phyloP scores from a whole-genome alignment of 768 basidiomycete genomes.

The Mycena pura region DNA sequence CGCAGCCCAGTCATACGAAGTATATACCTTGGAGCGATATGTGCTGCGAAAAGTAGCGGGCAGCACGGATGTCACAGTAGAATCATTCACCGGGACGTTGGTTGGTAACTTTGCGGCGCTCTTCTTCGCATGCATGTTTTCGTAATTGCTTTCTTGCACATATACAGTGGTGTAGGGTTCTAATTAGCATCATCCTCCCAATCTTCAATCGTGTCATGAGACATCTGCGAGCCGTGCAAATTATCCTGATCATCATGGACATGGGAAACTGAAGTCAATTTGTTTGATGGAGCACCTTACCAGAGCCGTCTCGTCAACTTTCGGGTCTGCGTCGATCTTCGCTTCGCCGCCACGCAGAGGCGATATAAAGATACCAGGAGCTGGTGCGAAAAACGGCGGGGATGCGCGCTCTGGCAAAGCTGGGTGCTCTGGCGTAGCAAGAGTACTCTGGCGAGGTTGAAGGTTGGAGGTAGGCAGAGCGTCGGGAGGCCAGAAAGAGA shows the following conservation, averaged over 20 bases:
- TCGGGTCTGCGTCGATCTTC: neutral
- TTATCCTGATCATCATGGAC: neutral
- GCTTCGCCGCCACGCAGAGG: constrained; percentile 32
- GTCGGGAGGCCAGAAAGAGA: constrained; percentile 35
- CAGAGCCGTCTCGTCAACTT: neutral
- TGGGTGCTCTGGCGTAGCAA: constrained; percentile 14
- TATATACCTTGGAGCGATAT: constrained; percentile 80
- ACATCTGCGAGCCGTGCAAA: constrained; percentile 29
- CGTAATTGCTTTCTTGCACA: constrained; percentile 23
- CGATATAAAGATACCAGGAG: constrained; percentile 45
- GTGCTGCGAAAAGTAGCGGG: constrained; percentile 73
- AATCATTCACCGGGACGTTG: constrained; percentile 70
- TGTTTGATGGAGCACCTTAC: neutral
- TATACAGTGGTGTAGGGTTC: constrained; percentile 15
- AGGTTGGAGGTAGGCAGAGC: neutral
- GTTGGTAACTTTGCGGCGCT: constrained; percentile 58
- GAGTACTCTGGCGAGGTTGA: neutral
- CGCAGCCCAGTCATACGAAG: constrained; percentile 77
- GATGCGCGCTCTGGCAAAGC: constrained; percentile 13
- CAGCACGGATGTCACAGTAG: constrained; percentile 59
- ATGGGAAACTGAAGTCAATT: neutral
- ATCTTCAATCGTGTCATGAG: constrained; percentile 48
- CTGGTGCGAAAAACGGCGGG: constrained; percentile 41
- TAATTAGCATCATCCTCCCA: constrained; percentile 35
- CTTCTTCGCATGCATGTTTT: neutral